Evolutionary conservation across 768 basidiomycete genomes (phyloP), one percentile per base, ranked within the genome.

Genomic region (Collybiopsis confluens): DNA sequence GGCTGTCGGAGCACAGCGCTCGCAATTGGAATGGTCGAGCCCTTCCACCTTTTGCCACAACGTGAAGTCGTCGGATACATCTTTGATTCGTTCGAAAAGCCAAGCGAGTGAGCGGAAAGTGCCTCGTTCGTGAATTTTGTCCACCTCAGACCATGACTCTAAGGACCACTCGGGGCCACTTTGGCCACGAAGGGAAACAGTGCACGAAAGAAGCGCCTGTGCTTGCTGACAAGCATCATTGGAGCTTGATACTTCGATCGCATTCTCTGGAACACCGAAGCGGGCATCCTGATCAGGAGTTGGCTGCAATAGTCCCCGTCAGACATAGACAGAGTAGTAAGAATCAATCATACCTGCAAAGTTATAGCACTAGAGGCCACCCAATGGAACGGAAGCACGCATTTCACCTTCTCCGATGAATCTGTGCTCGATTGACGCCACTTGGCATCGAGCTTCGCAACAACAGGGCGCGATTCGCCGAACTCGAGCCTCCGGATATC

Each of bases 31-130:
- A 37, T 76, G 71, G 3, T 75, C 71, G 0, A 72, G 68, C 3
- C 75, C 59, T 2, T 76, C 69, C 27, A 85, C 70, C 1, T 65
- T 56, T 54, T 89, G 86, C 95, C 95, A 98, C 2, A 73, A 62
- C 24, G 70, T 71, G 60, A 88, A 79, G 54, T 78, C 71, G 35
- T 82, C 82, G 21, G 87, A 81, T 54, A 92, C 80, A 54, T 85
- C 81, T 11, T 89, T 83, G 56, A 95, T 78, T 46, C 92, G 83
- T 64, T 94, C 90, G 21, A 92, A 72, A 18, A 97, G 70, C 94
- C 95, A 98, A 2, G 92, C 88, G 15, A 96, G 65, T 4, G 85
- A 75, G 56, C 81, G 82, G 75, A 94, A 96, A 1, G 84, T 86
- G 10, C 79, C 73, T 3, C 93, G 85, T 63, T 96, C 91, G 60